Percentiles rank a stretch among this genome's conserved stretches.
These are phyloP conservation scores for Graphilbum ipis-grandicollis DNA, from an alignment of 2,329 filamentous ascomycete genomes.

Conservation along the genomic window DNA sequence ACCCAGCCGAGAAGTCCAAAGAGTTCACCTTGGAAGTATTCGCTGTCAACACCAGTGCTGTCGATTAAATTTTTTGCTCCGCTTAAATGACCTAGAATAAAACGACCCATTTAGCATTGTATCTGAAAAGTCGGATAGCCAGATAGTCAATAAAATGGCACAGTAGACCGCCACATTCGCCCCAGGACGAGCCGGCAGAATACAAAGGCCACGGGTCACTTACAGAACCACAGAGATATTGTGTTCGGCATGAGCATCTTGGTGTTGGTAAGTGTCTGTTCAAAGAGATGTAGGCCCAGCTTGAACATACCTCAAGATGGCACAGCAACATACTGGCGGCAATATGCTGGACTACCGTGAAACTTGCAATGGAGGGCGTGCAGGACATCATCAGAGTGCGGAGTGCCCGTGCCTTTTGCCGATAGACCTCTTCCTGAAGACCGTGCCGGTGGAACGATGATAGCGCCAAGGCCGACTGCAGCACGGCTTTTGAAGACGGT, in stretches of 20 bases:
- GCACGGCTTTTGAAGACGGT: conserved; percentile 2
- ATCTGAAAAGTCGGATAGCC: too few relatives aligned
- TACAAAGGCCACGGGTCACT: too few relatives aligned
- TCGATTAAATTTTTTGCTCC: conserved; percentile 2
- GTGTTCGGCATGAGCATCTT: conserved; percentile 2
- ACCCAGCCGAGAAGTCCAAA: conserved; percentile 2
- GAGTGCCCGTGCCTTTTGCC: conserved; percentile 1
- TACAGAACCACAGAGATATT: conserved; percentile 2
- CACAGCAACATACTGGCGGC: conserved; percentile 3
- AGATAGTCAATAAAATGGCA: too few relatives aligned
- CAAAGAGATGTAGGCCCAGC: too few relatives aligned
- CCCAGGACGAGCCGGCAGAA: too few relatives aligned
- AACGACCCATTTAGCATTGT: neutral
- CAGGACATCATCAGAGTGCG: conserved; percentile 2
- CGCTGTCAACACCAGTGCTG: neutral
- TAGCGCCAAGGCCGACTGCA: conserved; percentile 2
- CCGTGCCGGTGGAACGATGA: conserved; percentile 2
- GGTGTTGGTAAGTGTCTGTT: too few relatives aligned
- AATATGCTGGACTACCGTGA: conserved; percentile 1
- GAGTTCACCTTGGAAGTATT: conserved; percentile 1
- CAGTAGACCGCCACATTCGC: too few relatives aligned
- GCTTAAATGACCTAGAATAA: conserved; percentile 1
- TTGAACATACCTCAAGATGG: conserved; percentile 2
- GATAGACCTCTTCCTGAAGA: conserved; percentile 1
- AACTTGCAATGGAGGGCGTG: neutral